Evolutionary conservation across 176 grass and related monocot species (phyloP).

Genomic region (Oryza australiensis): DNA sequence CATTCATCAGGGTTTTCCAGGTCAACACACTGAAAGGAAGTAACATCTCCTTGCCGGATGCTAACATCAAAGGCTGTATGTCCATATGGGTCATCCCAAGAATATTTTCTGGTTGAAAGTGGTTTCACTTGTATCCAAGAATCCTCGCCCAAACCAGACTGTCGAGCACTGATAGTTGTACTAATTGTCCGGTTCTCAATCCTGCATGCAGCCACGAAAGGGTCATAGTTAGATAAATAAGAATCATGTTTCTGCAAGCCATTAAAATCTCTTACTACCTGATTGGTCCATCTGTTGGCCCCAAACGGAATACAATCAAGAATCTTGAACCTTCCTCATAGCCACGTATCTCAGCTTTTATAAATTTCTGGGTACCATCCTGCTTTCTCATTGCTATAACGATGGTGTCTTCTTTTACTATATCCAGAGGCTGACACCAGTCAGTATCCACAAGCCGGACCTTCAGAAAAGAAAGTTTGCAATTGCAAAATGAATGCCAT

Average conservation of each 20-base stretch:
- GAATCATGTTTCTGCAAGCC: conserved; percentile 19
- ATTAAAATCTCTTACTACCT: conserved; percentile 58
- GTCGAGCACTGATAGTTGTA: conserved; percentile 51
- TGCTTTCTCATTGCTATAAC: conserved; percentile 86
- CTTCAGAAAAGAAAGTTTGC: conserved; percentile 44
- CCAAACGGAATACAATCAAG: conserved; percentile 82
- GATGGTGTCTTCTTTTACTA: conserved; percentile 91
- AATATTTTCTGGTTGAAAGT: conserved; percentile 76
- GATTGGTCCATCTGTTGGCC: conserved; percentile 68
- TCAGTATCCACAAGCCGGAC: conserved; percentile 76
- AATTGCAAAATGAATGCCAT: conserved; percentile 22
- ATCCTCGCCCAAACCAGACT: conserved; percentile 67
- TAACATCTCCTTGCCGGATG: conserved; percentile 49
- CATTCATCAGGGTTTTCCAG: conserved; percentile 58
- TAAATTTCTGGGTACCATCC: conserved; percentile 63
- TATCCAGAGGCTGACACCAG: conserved; percentile 81
- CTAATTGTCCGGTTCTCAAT: conserved; percentile 67
- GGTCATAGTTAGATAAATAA: conserved; percentile 9
- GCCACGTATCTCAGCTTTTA: conserved; percentile 90
- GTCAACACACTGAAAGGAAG: conserved; percentile 54
- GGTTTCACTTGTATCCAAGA: conserved; percentile 75
- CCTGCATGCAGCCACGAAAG: conserved; percentile 51
- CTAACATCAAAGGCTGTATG: conserved; percentile 68
- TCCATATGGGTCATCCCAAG: conserved; percentile 85
- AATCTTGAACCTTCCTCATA: conserved; percentile 97